Evolutionary conservation across 2,329 filamentous ascomycete species (phyloP).

Genomic region (Catunica adiposa): DNA sequence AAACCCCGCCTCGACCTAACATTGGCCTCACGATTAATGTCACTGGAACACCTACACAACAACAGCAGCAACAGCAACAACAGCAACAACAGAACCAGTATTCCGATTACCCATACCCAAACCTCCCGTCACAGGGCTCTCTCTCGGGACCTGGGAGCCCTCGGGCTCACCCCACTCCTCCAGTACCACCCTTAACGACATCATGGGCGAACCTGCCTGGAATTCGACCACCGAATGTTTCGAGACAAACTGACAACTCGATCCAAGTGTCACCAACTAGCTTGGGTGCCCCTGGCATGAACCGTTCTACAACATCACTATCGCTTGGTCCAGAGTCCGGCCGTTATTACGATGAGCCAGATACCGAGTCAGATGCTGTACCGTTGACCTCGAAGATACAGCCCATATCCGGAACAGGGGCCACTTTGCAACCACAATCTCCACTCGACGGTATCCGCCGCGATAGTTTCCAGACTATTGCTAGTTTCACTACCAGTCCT

Average conservation of each 20-base stretch:
- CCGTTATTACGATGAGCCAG: constrained; percentile 11
- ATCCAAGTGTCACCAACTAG: constrained; percentile 33
- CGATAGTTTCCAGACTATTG: constrained; percentile 42
- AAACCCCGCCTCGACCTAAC: neutral
- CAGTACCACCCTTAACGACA: constrained; percentile 18
- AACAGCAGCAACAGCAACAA: constrained; percentile 3
- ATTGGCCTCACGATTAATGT: constrained; percentile 8
- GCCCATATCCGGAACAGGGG: constrained; percentile 29
- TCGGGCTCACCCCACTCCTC: constrained; percentile 26
- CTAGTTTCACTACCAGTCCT: constrained; percentile 39
- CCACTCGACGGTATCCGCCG: constrained; percentile 27
- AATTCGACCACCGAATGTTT: constrained; percentile 15
- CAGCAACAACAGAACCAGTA: constrained; percentile 1
- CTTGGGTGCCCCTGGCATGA: constrained; percentile 37
- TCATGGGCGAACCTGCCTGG: constrained; percentile 9
- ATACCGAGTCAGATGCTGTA: constrained; percentile 19
- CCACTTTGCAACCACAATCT: constrained; percentile 27
- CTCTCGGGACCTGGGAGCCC: constrained; percentile 6
- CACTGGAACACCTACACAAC: constrained; percentile 5
- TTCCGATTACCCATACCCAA: constrained; percentile 13
- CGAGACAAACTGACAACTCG: neutral
- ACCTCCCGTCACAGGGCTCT: constrained; percentile 2
- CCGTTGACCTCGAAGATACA: constrained; percentile 40
- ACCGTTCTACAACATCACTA: constrained; percentile 19
- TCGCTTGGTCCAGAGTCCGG: constrained; percentile 16